These are phyloP conservation scores for Musa beccarii DNA, from an alignment of 176 grass and related monocot genomes.

Conservation along the genomic window DNA sequence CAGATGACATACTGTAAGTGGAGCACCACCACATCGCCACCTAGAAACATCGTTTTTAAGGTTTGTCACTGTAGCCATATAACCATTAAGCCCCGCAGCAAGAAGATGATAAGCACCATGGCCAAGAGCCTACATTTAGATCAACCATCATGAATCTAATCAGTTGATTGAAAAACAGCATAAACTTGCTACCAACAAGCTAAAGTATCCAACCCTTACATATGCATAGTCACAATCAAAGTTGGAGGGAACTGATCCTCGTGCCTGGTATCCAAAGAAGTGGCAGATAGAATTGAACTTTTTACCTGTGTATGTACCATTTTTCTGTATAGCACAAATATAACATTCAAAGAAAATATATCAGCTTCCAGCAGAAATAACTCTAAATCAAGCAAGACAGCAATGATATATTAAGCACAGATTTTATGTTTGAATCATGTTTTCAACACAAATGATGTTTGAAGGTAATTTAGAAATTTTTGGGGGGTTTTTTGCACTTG, in stretches of 20 bases:
- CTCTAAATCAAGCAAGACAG: neutral
- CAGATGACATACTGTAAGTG: slow-evolving; percentile 36
- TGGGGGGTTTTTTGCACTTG: no score
- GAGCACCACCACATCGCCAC: slow-evolving; percentile 54
- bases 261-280: slow-evolving; percentile 67
- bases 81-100: slow-evolving; percentile 42
- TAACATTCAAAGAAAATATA: neutral
- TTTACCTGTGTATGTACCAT: slow-evolving; percentile 55
- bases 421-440: no score
- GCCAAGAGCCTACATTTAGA: slow-evolving; percentile 37
- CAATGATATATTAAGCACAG: neutral
- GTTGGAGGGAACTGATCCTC: slow-evolving; percentile 49
- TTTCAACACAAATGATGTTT: no score
- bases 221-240: slow-evolving; percentile 66
- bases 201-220: slow-evolving; percentile 17
- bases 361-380: neutral
- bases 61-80: slow-evolving; percentile 62
- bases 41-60: slow-evolving; percentile 52
- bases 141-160: neutral
- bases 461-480: no score
- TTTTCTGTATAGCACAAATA: slow-evolving; percentile 27
- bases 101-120: slow-evolving; percentile 45
- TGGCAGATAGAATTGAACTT: slow-evolving; percentile 65
- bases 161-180: neutral
- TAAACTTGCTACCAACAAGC: neutral